Evolutionary conservation across 768 basidiomycete genomes (phyloP).

Genomic region (Inosperma sp.): DNA sequence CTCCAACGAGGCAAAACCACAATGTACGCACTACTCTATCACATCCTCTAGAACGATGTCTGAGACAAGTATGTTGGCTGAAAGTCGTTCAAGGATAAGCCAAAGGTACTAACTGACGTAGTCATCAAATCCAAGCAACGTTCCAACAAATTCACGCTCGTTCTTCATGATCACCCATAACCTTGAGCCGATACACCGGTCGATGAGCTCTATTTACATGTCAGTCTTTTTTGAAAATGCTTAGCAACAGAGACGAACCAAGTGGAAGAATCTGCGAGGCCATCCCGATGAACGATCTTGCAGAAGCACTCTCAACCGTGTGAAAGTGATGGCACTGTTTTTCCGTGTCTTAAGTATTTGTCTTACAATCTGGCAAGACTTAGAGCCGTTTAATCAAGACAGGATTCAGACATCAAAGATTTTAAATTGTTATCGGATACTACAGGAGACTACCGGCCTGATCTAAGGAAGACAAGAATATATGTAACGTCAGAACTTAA

Average conservation of each 20-base stretch:
- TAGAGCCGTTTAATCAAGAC: no score
- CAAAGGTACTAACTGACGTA: constrained; percentile 85
- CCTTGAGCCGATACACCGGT: constrained; percentile 92
- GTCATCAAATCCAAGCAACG: constrained; percentile 93
- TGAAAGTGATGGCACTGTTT: no score
- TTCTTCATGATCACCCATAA: constrained; percentile 99
- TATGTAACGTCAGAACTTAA: constrained; percentile 13
- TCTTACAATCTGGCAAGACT: no score
- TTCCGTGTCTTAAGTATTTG: no score
- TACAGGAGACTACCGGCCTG: constrained; percentile 14
- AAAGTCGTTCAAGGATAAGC: background rate
- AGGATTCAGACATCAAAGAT: constrained; percentile 2
- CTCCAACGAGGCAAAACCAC: background rate
- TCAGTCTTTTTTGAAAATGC: background rate
- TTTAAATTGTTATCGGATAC: constrained; percentile 10
- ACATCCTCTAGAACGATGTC: constrained; percentile 97
- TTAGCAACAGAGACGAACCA: constrained; percentile 39
- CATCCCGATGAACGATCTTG: constrained; percentile 41
- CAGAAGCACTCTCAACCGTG: background rate
- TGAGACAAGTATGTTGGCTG: constrained; percentile 23
- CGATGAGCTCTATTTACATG: constrained; percentile 72
- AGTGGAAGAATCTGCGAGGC: constrained; percentile 93
- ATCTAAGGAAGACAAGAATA: constrained; percentile 12
- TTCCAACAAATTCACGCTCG: constrained; percentile 95
- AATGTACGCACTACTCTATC: constrained; percentile 77